A percentile compares a stretch with the other conserved stretches of the same genome.
Conservation (phyloP, 2,329 filamentous ascomycete genomes). For the Meredithiella fracta region DNA sequence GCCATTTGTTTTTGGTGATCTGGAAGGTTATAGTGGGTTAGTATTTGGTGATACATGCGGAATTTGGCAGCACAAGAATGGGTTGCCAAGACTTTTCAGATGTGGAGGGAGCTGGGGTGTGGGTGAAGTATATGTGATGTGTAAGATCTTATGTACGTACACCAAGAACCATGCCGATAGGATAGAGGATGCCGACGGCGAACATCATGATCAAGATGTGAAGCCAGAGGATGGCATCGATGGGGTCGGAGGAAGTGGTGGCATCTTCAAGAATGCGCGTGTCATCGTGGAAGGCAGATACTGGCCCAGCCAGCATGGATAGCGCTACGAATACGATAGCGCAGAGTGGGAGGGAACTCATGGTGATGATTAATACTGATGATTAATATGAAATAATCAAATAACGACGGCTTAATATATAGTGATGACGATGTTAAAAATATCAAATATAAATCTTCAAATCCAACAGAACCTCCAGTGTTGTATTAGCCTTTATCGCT, state of each 20-base stretch:
- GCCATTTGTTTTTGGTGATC: constrained; percentile 84
- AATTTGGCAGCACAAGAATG: not conserved
- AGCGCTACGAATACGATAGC: not conserved
- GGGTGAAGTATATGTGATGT: not conserved
- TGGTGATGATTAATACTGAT: not conserved
- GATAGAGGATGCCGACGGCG: constrained; percentile 83
- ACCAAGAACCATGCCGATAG: constrained; percentile 85
- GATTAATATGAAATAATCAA: not conserved
- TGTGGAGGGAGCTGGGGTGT: not conserved
- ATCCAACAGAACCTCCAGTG: too few relatives aligned
- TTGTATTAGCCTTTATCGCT: too few relatives aligned
- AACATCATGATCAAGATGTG: constrained; percentile 82
- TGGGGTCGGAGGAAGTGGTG: constrained; percentile 9
- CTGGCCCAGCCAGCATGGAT: not conserved
- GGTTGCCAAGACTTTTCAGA: not conserved
- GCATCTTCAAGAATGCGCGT: constrained; percentile 12
- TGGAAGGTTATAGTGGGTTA: constrained; percentile 27
- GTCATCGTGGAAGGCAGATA: constrained; percentile 12
- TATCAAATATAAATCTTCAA: not conserved
- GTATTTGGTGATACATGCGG: too few relatives aligned
- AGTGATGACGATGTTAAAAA: not conserved
- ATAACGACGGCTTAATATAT: too few relatives aligned
- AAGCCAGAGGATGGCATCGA: constrained; percentile 72
- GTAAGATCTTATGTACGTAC: constrained; percentile 35
- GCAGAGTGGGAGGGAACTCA: too few relatives aligned